Conservation (phyloP, 2,329 filamentous ascomycete species). For the Colletotrichum lentis region DNA sequence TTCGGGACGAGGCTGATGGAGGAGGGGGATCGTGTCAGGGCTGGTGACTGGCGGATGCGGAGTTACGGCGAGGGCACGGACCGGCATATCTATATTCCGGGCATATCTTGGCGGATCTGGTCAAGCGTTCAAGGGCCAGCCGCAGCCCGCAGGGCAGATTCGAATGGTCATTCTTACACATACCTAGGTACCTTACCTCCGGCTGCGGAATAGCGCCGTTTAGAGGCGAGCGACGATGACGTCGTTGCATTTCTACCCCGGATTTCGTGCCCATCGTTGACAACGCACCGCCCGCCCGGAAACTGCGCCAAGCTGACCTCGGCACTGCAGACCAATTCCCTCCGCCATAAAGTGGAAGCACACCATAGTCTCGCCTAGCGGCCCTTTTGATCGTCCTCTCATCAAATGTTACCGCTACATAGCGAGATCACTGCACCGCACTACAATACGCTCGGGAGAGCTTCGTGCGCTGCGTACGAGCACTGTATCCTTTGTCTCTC, state of each 20-base stretch:
- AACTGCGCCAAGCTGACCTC: slow-evolving; percentile 13
- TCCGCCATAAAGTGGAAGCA: neutral
- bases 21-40: too few species aligned
- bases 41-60: too few species aligned
- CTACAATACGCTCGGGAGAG: neutral
- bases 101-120: too few species aligned
- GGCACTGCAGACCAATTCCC: neutral
- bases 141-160: too few species aligned
- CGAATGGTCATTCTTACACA: too few species aligned
- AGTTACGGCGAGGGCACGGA: too few species aligned
- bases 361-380: neutral
- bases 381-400: neutral
- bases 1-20: too few species aligned
- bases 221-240: slow-evolving; percentile 7
- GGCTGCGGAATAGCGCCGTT: slow-evolving; percentile 4
- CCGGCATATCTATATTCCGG: too few species aligned
- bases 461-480: neutral
- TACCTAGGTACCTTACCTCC: too few species aligned
- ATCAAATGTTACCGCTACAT: neutral
- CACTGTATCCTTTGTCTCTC: neutral
- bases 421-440: neutral
- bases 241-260: slow-evolving; percentile 16
- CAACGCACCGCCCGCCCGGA: neutral
- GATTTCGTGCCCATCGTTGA: slow-evolving; percentile 5
- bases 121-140: too few species aligned